Conservation (phyloP, 257 asterid species). For the Nicotiana tabacum region DNA sequence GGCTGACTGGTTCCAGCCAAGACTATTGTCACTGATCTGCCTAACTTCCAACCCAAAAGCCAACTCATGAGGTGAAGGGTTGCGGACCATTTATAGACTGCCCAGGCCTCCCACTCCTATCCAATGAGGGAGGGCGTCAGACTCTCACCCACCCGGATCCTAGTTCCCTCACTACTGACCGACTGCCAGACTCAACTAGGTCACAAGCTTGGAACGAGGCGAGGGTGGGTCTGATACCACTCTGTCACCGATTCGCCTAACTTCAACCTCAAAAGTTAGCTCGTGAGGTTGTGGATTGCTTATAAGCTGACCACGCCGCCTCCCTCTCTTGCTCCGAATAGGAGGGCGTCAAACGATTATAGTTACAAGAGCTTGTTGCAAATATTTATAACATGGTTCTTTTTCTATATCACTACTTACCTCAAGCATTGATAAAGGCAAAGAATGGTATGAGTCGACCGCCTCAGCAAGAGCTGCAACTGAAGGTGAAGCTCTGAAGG, state of each 20-base stretch:
- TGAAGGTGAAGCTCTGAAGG: slow-evolving; percentile 50
- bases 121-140: neutral
- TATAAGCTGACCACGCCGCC: neutral
- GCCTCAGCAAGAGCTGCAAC: slow-evolving; percentile 41
- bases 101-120: neutral
- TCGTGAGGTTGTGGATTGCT: neutral
- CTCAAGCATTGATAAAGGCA: slow-evolving; percentile 90
- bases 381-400: neutral
- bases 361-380: neutral
- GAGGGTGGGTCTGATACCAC: neutral
- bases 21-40: neutral
- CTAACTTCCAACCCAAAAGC: neutral
- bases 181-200: neutral
- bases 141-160: neutral
- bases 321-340: neutral
- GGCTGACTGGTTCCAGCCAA: neutral
- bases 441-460: slow-evolving; percentile 61
- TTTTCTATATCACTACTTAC: slow-evolving; percentile 22
- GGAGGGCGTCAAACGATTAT: neutral
- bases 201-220: neutral
- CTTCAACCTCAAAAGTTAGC: neutral
- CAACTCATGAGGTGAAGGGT: neutral
- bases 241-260: neutral
- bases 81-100: neutral
- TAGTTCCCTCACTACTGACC: neutral